Conservation (phyloP, 345 rosid genomes). For the Fremontodendron californicum region DNA sequence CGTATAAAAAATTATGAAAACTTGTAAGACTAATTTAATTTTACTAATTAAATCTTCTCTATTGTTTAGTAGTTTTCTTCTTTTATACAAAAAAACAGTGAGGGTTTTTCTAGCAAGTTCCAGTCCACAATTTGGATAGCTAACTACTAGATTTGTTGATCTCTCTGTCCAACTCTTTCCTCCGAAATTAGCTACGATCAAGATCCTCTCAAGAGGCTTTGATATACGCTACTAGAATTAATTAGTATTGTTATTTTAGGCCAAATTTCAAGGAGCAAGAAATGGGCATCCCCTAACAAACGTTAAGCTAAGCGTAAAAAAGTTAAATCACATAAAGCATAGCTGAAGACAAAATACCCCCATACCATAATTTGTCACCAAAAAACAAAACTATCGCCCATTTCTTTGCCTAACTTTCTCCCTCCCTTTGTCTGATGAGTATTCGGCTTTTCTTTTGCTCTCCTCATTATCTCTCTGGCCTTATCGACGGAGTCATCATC, state of each 20-base stretch:
- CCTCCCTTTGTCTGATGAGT: background rate
- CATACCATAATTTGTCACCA: background rate
- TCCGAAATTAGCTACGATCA: background rate
- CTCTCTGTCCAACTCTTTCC: background rate
- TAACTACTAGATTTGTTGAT: background rate
- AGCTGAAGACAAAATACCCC: background rate
- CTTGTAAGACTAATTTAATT: no score
- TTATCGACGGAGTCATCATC: background rate
- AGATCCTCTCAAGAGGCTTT: background rate
- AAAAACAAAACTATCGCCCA: background rate
- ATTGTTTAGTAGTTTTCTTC: no score
- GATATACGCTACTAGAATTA: background rate
- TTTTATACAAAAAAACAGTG: no score
- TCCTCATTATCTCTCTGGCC: background rate
- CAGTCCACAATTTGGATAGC: background rate
- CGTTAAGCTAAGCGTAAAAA: background rate
- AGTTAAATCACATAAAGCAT: background rate
- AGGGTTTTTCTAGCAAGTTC: background rate
- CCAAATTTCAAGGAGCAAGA: slow-evolving; percentile 4
- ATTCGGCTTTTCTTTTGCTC: background rate
- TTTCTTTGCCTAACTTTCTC: background rate
- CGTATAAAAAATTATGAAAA: no score
- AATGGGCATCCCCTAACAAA: slow-evolving; percentile 7
- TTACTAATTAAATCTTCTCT: no score
- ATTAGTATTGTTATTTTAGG: background rate